These are phyloP conservation scores for Saccharomycopsis synnaedendra DNA, from an alignment of 805 yeast genomes.

Conservation along the genomic window DNA sequence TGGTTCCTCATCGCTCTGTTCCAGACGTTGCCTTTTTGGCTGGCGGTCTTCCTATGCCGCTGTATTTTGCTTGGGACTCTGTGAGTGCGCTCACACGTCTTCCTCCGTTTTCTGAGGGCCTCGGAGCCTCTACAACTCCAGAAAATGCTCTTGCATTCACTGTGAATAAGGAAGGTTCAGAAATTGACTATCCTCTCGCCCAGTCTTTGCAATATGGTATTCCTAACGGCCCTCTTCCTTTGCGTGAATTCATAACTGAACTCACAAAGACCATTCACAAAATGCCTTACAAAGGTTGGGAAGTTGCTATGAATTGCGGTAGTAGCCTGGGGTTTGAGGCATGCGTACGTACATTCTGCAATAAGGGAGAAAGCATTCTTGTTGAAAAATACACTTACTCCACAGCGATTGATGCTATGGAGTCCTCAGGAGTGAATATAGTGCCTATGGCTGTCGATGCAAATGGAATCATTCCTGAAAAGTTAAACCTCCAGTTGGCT, in stretches of 20 bases:
- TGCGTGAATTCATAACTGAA: conserved; percentile 45
- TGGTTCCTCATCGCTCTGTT: not conserved
- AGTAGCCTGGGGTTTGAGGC: conserved; percentile 64
- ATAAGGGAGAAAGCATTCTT: conserved; percentile 46
- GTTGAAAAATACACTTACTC: conserved; percentile 60
- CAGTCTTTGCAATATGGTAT: conserved; percentile 70
- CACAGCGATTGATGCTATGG: conserved; percentile 59
- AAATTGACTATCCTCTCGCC: conserved; percentile 45
- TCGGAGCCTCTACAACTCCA: conserved; percentile 27
- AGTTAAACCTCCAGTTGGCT: conserved; percentile 35
- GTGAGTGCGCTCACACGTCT: conserved; percentile 43
- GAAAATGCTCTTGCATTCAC: conserved; percentile 2
- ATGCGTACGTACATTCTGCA: conserved; percentile 43
- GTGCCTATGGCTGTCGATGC: conserved; percentile 58
- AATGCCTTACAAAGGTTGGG: conserved; percentile 50
- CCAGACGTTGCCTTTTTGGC: conserved; percentile 67
- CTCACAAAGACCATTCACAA: conserved; percentile 36
- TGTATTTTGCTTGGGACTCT: conserved; percentile 64
- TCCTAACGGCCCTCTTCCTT: conserved; percentile 54
- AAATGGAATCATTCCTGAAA: conserved; percentile 48
- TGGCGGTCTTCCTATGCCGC: conserved; percentile 74
- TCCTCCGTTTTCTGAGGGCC: conserved; percentile 53
- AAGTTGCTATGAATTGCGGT: conserved; percentile 43
- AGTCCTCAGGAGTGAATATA: conserved; percentile 42
- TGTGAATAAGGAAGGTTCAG: conserved; percentile 18